Evolutionary conservation across 2,329 filamentous ascomycete species (phyloP), one percentile per base, ranked within the genome.

Genomic region (Paracoccidioides brasiliensis): DNA sequence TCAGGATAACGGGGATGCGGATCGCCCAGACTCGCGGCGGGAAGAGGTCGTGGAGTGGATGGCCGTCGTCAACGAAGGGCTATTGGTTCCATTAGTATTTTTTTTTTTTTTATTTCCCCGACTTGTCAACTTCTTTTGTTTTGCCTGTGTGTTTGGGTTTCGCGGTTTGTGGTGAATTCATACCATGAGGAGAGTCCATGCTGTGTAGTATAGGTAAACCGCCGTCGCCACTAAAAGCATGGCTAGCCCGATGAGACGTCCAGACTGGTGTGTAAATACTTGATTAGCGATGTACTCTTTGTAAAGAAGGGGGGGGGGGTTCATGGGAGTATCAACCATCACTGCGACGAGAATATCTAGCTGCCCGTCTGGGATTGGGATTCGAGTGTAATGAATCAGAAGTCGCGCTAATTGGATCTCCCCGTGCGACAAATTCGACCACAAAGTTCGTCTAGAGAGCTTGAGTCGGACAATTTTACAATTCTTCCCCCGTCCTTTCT

Each of bases 141-240:
- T 37, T 48, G 15, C 33, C n/a, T 5, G 7, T n/a, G 28, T 2
- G 9, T 8, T 14, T n/a, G 33, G 12, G 10, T 46, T 30, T 41
- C n/a, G 45, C 14, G 5, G 40, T 10, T 3, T 5, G 48, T 1
- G 30, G 35, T 51, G 3, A 14, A 12, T 10, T 49, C 74, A 57
- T 81, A 96, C 93, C 88, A 98, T 97, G 63, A 97, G 80, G 61
- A 98, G 80, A 33, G 93, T 95, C 93, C 93, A 98, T 73, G 95
- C 82, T 61, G 89, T 93, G 78, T 98, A 98, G 81, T 98, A 98
- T 66, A 86, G 77, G 71, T 88, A 88, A 70, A 88, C 81, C 65
- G 79, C 78, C 62, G 84, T 83, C 66, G 85, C 84, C 76, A 80
- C 78, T 72, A 86, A 76, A 70, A 88, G 83, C 85, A 88, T 88